Evolutionary conservation across 2,329 filamentous ascomycete species (phyloP), one percentile per base, ranked within the genome.

Genomic region (Alternaria sp.): DNA sequence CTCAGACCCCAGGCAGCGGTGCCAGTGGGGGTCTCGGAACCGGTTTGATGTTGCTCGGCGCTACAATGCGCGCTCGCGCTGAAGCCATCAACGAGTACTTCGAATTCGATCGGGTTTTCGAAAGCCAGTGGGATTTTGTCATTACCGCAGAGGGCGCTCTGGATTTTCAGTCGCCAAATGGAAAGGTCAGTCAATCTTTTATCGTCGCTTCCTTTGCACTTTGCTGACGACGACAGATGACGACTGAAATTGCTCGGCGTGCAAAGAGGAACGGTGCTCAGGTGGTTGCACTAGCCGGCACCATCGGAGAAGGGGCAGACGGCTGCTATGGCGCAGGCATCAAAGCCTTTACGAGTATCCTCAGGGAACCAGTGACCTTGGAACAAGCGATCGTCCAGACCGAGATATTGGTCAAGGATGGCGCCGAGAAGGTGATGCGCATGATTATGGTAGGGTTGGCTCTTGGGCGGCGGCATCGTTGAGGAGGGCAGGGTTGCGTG

Each of bases 81-180:
- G 82, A 83, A 53, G 79, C 82, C 26, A 79, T 84, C 63, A 81
- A 80, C 67, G 80, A 83, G 58, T 84, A 84, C 63, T 80, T 85
- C 46, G 77, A 80, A 51, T 71, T 85, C 28, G 77, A 81, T 39
- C 72, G 72, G 2, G 73, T 84, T 3, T 81, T 85, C 52, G 76
- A 79, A 13, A 68, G 79, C 28, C 61, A 66, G 23, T 83, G 80
- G 61, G 80, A 85, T 56, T 75, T 85, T 7, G 81, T 84, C 0
- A 75, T 85, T 61, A 85, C 83, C 0, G 83, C 82, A 2, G 83
- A 85, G 64, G 83, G 83, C 0, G 81, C 81, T 9, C 78, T 85
- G 14, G 83, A 85, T 61, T 77, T 79, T 44, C 83, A 85, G 61
- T 84, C 82, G 0, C 79, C 82, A 0, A 73, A 77, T 41, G 83